Evolutionary conservation across 306 rosid genomes (phyloP), one percentile per base, ranked within the genome.

Genomic region (Delonix regia): DNA sequence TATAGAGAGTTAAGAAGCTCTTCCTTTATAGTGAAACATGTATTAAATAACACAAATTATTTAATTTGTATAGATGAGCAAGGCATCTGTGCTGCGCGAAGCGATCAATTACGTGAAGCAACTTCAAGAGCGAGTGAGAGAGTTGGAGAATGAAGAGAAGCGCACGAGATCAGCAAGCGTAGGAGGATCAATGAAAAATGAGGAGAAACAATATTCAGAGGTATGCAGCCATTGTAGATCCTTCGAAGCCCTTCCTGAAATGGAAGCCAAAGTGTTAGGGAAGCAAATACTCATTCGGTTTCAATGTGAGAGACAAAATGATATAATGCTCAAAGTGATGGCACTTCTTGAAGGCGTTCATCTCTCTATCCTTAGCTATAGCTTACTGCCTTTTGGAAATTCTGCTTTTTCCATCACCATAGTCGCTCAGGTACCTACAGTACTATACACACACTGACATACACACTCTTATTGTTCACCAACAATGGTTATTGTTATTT

Each of bases 211-310:
- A n/a, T n/a, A n/a, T n/a, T 22, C 3, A 22, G 25, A 51, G 12
- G 8, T n/a, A 9, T 51, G 57, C 6, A 7, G 57, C 11, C 8
- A 25, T 8, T 2, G 56, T 4, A n/a, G 25, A n/a, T 24, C 25
- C 0, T 10, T 6, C 25, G 25, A 51, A n/a, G 61, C 14, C 7
- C 27, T 38, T 28, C 78, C 59, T 2, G 67, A 73, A 41, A 41
- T 80, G 8, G 83, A 63, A 80, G 69, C 74, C 30, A 80, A 33
- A 30, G 59, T 41, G n/a, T 25, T 73, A 21, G 83, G 5, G 18
- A 73, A 80, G 11, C 74, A 80, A 7, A 69, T 80, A 6, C 74
- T 80, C 1, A 64, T 80, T 52, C 45, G 78, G 41, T 41, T 80
- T 77, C 64, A 39, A 2, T 80, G 78, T 19, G 59, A 80, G 60